These are phyloP conservation scores for Tricholoma furcatifolium DNA, from an alignment of 768 basidiomycete species.

Conservation along the genomic window DNA sequence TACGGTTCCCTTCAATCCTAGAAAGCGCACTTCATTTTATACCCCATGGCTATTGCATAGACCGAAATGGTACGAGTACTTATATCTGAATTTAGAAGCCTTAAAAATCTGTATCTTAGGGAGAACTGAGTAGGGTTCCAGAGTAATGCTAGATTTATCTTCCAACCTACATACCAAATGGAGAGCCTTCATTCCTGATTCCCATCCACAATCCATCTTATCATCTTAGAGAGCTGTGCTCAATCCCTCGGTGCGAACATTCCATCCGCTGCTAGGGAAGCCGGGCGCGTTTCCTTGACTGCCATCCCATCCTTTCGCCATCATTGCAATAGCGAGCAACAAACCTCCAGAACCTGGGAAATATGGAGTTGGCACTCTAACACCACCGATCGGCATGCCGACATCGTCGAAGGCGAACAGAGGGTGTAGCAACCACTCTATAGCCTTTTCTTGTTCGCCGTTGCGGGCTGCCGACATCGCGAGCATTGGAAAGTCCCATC, in stretches of 20 bases:
- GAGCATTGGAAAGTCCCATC: conserved; percentile 65
- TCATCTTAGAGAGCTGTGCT: conserved; percentile 16
- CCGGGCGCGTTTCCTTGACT: conserved; percentile 23
- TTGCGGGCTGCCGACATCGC: conserved; percentile 61
- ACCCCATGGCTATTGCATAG: too few species aligned
- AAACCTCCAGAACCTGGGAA: conserved; percentile 56
- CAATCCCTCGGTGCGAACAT: conserved; percentile 20
- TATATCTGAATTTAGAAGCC: too few species aligned
- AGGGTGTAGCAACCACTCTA: conserved; percentile 55
- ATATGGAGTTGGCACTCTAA: conserved; percentile 55
- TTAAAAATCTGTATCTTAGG: too few species aligned
- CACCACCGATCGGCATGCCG: conserved; percentile 59
- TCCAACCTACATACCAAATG: too few species aligned
- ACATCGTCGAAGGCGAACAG: conserved; percentile 58
- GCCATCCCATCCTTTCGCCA: conserved; percentile 58
- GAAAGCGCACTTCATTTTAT: too few species aligned
- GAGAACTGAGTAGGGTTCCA: too few species aligned
- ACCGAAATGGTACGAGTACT: too few species aligned
- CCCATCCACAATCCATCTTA: not conserved
- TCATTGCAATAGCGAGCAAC: conserved; percentile 54
- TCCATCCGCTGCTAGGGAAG: conserved; percentile 30
- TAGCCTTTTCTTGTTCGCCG: conserved; percentile 44
- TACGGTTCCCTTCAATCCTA: too few species aligned
- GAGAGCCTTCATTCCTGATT: not conserved
- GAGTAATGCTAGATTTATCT: too few species aligned